Conservation (phyloP, 2,329 filamentous ascomycete species). For the Tolypocladium nubicola region DNA sequence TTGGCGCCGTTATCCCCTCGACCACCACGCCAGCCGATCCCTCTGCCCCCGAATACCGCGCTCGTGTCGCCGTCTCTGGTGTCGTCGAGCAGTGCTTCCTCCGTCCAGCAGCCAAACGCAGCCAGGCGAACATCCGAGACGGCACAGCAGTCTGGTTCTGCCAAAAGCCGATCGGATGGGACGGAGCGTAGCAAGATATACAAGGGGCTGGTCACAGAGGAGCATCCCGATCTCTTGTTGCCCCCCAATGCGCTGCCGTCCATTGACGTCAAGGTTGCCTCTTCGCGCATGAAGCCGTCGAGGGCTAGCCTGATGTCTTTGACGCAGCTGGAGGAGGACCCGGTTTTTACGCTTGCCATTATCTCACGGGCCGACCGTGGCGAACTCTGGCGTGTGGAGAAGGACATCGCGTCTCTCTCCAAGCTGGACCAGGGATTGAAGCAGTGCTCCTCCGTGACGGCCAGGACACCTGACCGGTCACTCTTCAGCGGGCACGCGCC, state of each 20-base stretch:
- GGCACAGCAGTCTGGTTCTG: constrained; percentile 16
- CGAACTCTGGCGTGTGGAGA: constrained; percentile 92
- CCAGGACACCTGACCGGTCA: constrained; percentile 70
- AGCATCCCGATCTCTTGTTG: constrained; percentile 76
- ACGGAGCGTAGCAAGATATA: constrained; percentile 48
- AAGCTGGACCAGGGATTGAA: constrained; percentile 75
- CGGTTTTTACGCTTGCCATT: constrained; percentile 84
- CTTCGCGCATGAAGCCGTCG: constrained; percentile 89
- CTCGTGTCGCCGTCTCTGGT: constrained; percentile 38
- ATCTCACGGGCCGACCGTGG: constrained; percentile 64
- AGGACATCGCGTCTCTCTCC: constrained; percentile 73
- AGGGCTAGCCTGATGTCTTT: constrained; percentile 73
- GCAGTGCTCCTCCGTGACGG: constrained; percentile 59
- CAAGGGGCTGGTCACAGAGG: constrained; percentile 70
- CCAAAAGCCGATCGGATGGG: constrained; percentile 22
- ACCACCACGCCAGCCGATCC: constrained; percentile 62
- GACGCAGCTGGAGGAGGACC: constrained; percentile 77
- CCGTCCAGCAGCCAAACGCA: constrained; percentile 1
- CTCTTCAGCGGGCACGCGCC: constrained; percentile 90
- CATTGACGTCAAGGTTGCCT: constrained; percentile 78
- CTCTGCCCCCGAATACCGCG: constrained; percentile 59
- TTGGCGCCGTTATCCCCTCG: constrained; percentile 54
- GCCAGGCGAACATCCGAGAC: constrained; percentile 17
- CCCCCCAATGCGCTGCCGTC: constrained; percentile 82
- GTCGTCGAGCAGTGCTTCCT: constrained; percentile 3